Evolutionary conservation across 208 protist genomes (phyloP).

Genomic region (Trypanosoma theileri): DNA sequence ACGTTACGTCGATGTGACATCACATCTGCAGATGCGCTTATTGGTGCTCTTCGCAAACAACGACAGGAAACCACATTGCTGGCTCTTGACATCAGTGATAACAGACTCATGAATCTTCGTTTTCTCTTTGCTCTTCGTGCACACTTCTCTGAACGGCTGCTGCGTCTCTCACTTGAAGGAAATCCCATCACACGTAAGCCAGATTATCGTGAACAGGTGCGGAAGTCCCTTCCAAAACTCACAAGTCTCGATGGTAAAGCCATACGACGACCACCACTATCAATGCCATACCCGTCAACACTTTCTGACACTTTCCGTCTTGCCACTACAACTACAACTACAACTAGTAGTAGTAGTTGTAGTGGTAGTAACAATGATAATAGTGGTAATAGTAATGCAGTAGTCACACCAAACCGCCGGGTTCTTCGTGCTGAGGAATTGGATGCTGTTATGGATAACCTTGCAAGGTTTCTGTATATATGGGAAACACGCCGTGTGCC

Average conservation of each 20-base stretch:
- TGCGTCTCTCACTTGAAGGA: slow-evolving; percentile 67
- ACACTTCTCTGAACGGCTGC: slow-evolving; percentile 65
- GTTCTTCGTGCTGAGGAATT: slow-evolving; percentile 23
- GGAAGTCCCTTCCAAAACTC: slow-evolving; percentile 66
- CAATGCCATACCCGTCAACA: slow-evolving; percentile 47
- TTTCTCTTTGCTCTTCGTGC: slow-evolving; percentile 74
- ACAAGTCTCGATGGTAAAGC: slow-evolving; percentile 73
- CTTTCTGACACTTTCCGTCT: slow-evolving; percentile 40
- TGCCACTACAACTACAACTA: neutral
- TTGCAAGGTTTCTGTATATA: slow-evolving; percentile 66
- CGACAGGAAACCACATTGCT: slow-evolving; percentile 45
- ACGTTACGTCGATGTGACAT: slow-evolving; percentile 52
- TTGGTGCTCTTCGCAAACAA: slow-evolving; percentile 65
- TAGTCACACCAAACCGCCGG: neutral
- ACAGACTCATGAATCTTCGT: slow-evolving; percentile 74
- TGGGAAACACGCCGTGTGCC: slow-evolving; percentile 79
- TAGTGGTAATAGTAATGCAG: too few relatives aligned
- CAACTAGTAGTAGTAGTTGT: neutral
- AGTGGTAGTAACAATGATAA: too few relatives aligned
- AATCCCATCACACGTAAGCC: slow-evolving; percentile 88
- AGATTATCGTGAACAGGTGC: slow-evolving; percentile 86
- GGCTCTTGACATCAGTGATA: slow-evolving; percentile 77
- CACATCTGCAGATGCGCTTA: slow-evolving; percentile 55
- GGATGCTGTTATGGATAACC: slow-evolving; percentile 47
- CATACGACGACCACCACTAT: slow-evolving; percentile 75